phyloP scores from a whole-genome alignment of 371 early-diverging fungal genomes.

The Haplosporangium sp. region DNA sequence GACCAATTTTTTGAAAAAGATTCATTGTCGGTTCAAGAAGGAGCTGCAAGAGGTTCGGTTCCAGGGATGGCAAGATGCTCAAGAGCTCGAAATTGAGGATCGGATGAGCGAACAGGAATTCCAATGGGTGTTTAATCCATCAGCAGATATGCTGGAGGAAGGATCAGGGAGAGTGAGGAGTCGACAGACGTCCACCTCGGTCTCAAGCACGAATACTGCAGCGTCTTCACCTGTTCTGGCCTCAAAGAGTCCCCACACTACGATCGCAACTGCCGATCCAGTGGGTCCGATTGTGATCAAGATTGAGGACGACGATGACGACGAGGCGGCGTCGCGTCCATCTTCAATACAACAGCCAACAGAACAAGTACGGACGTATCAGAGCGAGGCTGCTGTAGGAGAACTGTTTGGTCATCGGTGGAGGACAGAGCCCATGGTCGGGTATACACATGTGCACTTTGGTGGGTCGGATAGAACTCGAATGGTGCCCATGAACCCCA shows the following conservation, averaged over 20 bases:
- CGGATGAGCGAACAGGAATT: slow-evolving; percentile 27
- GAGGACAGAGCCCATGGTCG: slow-evolving; percentile 46
- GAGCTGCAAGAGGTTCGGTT: slow-evolving; percentile 40
- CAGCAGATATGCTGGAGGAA: slow-evolving; percentile 6
- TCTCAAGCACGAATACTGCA: not conserved
- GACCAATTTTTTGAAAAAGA: slow-evolving; percentile 43
- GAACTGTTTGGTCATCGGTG: slow-evolving; percentile 47
- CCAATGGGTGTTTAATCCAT: slow-evolving; percentile 13
- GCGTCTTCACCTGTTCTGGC: slow-evolving; percentile 12
- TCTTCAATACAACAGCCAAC: not conserved
- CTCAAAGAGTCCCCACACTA: not conserved
- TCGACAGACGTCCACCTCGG: slow-evolving; percentile 18
- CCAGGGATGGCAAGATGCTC: slow-evolving; percentile 52
- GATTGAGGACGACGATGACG: slow-evolving; percentile 47
- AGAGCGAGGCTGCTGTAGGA: slow-evolving; percentile 35
- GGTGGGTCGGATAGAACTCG: slow-evolving; percentile 43
- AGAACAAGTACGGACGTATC: slow-evolving; percentile 14
- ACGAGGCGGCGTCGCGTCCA: not conserved
- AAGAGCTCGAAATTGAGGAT: slow-evolving; percentile 44
- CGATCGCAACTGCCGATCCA: not conserved
- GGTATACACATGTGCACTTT: slow-evolving; percentile 44
- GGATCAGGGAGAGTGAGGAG: slow-evolving; percentile 1
- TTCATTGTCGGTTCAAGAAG: slow-evolving; percentile 41
- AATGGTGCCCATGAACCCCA: slow-evolving; percentile 53
- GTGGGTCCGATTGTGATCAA: slow-evolving; percentile 25